A percentile compares a stretch with the other conserved stretches of the same genome.
phyloP scores from a whole-genome alignment of 345 rosid species.

The Psidium friedrichsthalianum region DNA sequence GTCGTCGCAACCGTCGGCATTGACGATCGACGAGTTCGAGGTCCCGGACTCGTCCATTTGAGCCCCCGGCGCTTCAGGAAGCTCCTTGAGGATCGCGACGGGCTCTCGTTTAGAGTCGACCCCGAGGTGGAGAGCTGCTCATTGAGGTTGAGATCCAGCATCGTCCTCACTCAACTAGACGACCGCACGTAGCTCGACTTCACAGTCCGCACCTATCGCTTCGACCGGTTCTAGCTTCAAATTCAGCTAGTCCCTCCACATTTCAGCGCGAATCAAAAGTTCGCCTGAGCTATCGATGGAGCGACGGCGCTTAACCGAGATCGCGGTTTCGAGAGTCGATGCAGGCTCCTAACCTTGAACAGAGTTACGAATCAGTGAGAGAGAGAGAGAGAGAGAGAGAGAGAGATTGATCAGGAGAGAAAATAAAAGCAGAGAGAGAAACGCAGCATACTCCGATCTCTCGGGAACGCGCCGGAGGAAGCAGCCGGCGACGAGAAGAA shows the following conservation, averaged over 20 bases:
- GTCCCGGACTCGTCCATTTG: conserved; percentile 55
- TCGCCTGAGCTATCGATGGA: not conserved
- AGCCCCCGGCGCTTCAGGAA: conserved; percentile 23
- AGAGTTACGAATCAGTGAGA: not conserved
- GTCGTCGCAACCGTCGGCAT: conserved; percentile 57
- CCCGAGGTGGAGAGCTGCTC: conserved; percentile 18
- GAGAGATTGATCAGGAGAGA: not conserved
- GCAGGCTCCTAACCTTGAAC: not conserved
- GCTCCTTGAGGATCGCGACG: not conserved
- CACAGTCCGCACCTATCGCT: not conserved
- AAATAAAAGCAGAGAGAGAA: not conserved
- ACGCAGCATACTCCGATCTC: not conserved
- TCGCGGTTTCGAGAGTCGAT: not conserved
- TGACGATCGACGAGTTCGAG: conserved; percentile 75
- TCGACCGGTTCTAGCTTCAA: not conserved
- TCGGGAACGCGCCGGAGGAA: not conserved
- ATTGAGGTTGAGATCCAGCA: conserved; percentile 88
- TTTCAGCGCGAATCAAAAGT: not conserved
- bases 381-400: not conserved
- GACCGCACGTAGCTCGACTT: not conserved
- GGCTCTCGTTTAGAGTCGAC: conserved; percentile 34
- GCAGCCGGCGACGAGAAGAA: not conserved
- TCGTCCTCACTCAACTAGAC: conserved; percentile 1
- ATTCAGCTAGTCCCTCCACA: not conserved
- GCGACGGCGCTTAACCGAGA: not conserved